Evolutionary conservation across 192 early-diverging fungal species (phyloP).

Genomic region (Diversispora epigaea): DNA sequence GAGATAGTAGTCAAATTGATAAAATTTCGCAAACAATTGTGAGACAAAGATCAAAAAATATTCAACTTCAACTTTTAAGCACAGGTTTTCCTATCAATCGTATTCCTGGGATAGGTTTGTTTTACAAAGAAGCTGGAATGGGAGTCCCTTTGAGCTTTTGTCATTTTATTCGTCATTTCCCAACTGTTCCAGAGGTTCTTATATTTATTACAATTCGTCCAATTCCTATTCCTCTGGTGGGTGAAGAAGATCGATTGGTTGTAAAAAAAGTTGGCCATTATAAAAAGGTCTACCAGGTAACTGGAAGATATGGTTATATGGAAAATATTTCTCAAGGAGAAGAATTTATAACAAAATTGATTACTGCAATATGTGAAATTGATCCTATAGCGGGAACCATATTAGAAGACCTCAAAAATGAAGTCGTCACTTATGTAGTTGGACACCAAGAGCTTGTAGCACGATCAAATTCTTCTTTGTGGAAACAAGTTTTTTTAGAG

Average conservation of each 20-base stretch:
- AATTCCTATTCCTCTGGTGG: slow-evolving; percentile 15
- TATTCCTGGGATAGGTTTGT: slow-evolving; percentile 29
- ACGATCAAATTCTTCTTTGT: neutral
- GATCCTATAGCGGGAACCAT: neutral
- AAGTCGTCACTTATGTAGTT: slow-evolving; percentile 10
- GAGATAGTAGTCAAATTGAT: neutral
- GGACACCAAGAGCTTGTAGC: neutral
- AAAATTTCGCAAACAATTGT: too few species aligned
- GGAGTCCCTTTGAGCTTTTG: slow-evolving; percentile 26
- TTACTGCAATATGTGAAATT: neutral
- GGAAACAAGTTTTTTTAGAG: neutral
- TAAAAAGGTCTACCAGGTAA: neutral
- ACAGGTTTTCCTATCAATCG: neutral
- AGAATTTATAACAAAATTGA: slow-evolving; percentile 14
- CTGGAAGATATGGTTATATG: slow-evolving; percentile 22
- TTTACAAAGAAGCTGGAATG: slow-evolving; percentile 27
- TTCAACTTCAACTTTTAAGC: neutral
- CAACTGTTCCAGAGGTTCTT: slow-evolving; percentile 21
- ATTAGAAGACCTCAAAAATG: neutral
- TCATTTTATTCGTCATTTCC: slow-evolving; percentile 34
- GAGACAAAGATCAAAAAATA: neutral
- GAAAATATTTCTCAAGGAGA: slow-evolving; percentile 13
- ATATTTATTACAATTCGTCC: slow-evolving; percentile 33
- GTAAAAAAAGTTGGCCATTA: slow-evolving; percentile 13
- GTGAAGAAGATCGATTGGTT: slow-evolving; percentile 25